These are phyloP conservation scores for Diaporthe aspalathi DNA, from an alignment of 2,329 filamentous ascomycete genomes.

Conservation along the genomic window DNA sequence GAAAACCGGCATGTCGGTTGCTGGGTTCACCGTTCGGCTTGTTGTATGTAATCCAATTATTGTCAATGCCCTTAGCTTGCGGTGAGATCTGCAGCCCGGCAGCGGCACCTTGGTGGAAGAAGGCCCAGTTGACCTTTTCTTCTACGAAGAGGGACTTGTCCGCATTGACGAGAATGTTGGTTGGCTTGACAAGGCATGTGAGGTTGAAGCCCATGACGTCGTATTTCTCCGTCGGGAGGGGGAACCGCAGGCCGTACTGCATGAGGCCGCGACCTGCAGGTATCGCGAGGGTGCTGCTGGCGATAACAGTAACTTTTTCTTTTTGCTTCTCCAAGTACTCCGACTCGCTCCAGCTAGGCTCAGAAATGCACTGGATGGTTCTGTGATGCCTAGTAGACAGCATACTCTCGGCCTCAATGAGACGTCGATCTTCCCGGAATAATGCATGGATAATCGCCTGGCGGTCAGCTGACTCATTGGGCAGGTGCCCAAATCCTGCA, in stretches of 20 bases:
- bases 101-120: conserved; percentile 97
- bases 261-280: conserved; percentile 88
- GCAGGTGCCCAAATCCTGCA: conserved; percentile 22
- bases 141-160: conserved; percentile 90
- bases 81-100: conserved; percentile 91
- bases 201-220: conserved; percentile 91
- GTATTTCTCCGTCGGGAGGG: conserved; percentile 92
- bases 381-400: conserved; percentile 88
- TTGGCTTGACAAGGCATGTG: conserved; percentile 90
- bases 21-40: conserved; percentile 88
- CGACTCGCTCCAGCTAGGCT: conserved; percentile 84
- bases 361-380: conserved; percentile 78
- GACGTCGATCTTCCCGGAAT: conserved; percentile 90
- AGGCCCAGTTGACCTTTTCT: conserved; percentile 98
- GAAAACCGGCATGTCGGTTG: conserved; percentile 94
- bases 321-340: conserved; percentile 94
- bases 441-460: conserved; percentile 86
- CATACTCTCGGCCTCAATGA: conserved; percentile 85
- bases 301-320: conserved; percentile 85
- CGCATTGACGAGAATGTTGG: conserved; percentile 91
- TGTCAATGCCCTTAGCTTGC: conserved; percentile 92
- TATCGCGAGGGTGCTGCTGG: conserved; percentile 87
- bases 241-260: conserved; percentile 87
- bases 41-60: conserved; percentile 99
- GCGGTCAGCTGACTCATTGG: conserved; percentile 74